Conservation (phyloP, 2,329 filamentous ascomycete genomes). For the Ramularia endophylla region DNA sequence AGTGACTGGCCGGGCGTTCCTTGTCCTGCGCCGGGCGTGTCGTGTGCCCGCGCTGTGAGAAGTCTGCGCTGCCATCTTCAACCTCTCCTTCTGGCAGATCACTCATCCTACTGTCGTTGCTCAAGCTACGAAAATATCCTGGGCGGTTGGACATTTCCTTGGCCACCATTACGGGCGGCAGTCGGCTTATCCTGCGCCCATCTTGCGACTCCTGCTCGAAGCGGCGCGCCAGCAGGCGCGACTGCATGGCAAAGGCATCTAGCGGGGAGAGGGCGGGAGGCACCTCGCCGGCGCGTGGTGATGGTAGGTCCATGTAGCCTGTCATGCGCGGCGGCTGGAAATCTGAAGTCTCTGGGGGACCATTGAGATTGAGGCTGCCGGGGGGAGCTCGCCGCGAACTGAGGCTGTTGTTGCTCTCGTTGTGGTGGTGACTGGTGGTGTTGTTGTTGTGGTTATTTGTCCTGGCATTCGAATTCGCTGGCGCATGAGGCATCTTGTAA, state of each 20-base stretch:
- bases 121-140: conserved; percentile 75
- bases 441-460: too few relatives aligned
- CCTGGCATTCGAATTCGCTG: too few relatives aligned
- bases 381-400: too few relatives aligned
- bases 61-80: conserved; percentile 1
- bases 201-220: conserved; percentile 68
- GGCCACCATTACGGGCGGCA: conserved; percentile 76
- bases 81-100: conserved; percentile 21
- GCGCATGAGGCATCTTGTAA: too few relatives aligned
- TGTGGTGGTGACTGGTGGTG: too few relatives aligned
- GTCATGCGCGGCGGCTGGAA: conserved; percentile 22
- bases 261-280: conserved; percentile 89
- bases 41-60: conserved; percentile 11
- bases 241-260: conserved; percentile 91
- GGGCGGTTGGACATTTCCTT: conserved; percentile 74
- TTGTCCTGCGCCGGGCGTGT: conserved; percentile 26
- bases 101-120: conserved; percentile 39
- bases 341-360: conserved; percentile 5
- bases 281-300: conserved; percentile 50
- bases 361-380: too few relatives aligned
- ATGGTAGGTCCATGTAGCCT: conserved; percentile 37
- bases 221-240: conserved; percentile 77
- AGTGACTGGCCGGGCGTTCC: conserved; percentile 30
- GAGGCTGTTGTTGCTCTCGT: conserved; percentile 1
- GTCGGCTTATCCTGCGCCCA: conserved; percentile 74